Evolutionary conservation across 352 stramenopile species (phyloP).

Genomic region (Globisporangium lucens): DNA sequence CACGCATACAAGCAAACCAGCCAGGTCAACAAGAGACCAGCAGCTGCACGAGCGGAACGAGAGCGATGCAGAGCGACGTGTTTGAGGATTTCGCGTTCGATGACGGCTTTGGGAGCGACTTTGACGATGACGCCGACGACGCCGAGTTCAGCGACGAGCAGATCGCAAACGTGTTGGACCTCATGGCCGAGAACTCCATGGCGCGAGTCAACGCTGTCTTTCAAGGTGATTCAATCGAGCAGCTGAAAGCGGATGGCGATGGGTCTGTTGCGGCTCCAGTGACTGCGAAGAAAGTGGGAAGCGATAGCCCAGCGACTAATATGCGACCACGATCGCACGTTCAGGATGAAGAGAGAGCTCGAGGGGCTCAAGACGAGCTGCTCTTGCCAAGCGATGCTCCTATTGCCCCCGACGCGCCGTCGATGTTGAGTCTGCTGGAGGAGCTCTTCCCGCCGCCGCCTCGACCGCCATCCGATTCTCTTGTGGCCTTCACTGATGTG

Average conservation of each 20-base stretch:
- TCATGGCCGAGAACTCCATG: conserved; percentile 26
- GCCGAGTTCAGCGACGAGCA: conserved; percentile 41
- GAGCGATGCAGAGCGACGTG: conserved; percentile 24
- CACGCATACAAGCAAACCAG: neutral
- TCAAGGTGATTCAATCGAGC: neutral
- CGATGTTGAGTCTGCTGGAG: conserved; percentile 1
- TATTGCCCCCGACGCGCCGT: neutral
- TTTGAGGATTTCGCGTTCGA: conserved; percentile 55
- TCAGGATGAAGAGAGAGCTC: too few relatives aligned
- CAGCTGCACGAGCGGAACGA: neutral
- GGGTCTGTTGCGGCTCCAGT: neutral
- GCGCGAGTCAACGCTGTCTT: conserved; percentile 3
- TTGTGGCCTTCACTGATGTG: neutral
- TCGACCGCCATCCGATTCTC: neutral
- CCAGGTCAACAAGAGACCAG: neutral
- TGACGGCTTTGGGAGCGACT: conserved; percentile 12
- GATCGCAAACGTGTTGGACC: conserved; percentile 37
- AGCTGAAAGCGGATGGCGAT: neutral
- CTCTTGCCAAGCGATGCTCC: neutral
- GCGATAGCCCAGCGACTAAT: neutral
- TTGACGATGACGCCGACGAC: conserved; percentile 26
- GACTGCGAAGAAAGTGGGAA: neutral
- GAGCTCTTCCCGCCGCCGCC: conserved; percentile 6
- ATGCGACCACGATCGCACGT: neutral
- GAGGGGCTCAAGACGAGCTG: neutral